A percentile compares a stretch with the other conserved stretches of the same genome.
phyloP scores from a whole-genome alignment of 441 rosid species.

The Pelargonium fulgidum region DNA sequence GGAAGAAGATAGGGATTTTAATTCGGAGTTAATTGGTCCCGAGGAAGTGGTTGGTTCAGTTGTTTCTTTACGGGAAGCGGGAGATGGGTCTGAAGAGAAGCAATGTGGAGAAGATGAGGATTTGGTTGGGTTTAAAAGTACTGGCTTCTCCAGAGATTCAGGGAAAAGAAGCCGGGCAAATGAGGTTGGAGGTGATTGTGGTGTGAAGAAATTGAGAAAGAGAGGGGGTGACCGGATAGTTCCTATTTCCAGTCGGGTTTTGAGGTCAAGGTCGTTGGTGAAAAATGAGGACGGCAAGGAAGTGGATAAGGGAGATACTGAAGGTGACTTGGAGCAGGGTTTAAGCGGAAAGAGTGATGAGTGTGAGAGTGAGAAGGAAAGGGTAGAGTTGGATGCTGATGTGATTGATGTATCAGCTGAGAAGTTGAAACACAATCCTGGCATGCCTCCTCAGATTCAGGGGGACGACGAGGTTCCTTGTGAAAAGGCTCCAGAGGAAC shows the following conservation, averaged over 20 bases:
- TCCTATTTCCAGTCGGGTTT: constrained; percentile 34
- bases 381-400: not conserved
- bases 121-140: constrained; percentile 14
- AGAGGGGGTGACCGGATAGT: constrained; percentile 17
- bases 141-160: constrained; percentile 16
- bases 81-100: constrained; percentile 14
- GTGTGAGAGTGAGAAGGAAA: constrained; percentile 13
- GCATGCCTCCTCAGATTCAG: constrained; percentile 29
- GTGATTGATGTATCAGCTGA: constrained; percentile 15
- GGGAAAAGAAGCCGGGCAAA: constrained; percentile 26
- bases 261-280: constrained; percentile 39
- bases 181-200: constrained; percentile 10
- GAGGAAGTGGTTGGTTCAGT: not conserved
- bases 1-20: not conserved
- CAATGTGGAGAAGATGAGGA: constrained; percentile 20
- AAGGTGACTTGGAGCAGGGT: constrained; percentile 9
- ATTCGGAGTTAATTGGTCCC: not conserved
- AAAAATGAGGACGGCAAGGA: constrained; percentile 18
- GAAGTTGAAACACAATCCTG: constrained; percentile 25
- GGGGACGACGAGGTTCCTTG: constrained; percentile 11
- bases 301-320: constrained; percentile 14
- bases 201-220: constrained; percentile 23
- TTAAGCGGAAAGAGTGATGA: constrained; percentile 8
- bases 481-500: not conserved
- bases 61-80: not conserved